Conservation (phyloP, 768 basidiomycete species). For the Cubamyces lactineus region DNA sequence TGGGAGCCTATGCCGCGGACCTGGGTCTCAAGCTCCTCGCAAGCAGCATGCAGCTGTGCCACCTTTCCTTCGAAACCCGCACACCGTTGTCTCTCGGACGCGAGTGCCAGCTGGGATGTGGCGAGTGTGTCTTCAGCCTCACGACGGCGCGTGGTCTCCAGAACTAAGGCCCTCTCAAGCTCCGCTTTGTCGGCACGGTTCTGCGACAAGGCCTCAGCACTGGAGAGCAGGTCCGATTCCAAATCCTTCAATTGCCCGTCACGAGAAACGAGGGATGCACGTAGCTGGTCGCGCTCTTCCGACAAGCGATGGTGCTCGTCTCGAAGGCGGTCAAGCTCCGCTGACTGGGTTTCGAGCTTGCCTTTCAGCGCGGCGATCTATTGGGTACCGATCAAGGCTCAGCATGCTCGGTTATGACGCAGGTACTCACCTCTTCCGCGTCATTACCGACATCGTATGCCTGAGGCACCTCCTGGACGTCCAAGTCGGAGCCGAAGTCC, state of each 20-base stretch:
- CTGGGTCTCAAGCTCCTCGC: neutral
- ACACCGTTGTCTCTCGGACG: neutral
- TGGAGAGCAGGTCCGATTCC: neutral
- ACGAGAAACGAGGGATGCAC: neutral
- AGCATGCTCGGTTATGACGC: too few relatives aligned
- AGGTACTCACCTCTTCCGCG: neutral
- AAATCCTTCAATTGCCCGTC: conserved; percentile 1
- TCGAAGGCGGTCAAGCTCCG: conserved; percentile 9
- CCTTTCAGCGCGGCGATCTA: neutral
- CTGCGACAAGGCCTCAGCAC: neutral
- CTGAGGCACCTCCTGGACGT: neutral
- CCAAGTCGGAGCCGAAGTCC: neutral
- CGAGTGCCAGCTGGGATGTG: neutral
- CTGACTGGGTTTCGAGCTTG: neutral
- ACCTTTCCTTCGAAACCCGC: neutral
- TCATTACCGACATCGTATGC: neutral
- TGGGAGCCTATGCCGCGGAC: neutral
- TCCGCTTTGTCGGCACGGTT: neutral
- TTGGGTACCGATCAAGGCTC: too few relatives aligned
- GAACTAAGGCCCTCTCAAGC: neutral
- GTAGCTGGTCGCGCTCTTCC: conserved; percentile 10
- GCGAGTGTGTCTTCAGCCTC: neutral
- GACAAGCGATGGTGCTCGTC: conserved; percentile 11
- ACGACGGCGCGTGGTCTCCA: neutral
- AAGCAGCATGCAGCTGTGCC: neutral